phyloP scores from a whole-genome alignment of 208 protist genomes.

The Entamoeba invadens region DNA sequence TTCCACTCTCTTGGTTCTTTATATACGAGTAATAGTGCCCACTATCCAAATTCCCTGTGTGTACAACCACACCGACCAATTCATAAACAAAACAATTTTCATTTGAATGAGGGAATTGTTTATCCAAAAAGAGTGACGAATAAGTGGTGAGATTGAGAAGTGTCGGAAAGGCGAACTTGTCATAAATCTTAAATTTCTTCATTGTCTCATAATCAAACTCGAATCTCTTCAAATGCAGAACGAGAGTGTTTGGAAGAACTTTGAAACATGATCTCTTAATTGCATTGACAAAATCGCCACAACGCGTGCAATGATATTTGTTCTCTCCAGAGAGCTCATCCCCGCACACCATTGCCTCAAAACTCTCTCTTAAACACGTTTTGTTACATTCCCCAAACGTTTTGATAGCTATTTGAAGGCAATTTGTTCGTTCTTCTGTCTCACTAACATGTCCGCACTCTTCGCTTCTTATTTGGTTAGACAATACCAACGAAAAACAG shows the following conservation, averaged over 20 bases:
- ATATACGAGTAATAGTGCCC: no score
- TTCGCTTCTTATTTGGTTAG: not conserved
- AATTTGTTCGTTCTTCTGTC: not conserved
- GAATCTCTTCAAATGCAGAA: not conserved
- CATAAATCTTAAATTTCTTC: no score
- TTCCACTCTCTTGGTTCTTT: no score
- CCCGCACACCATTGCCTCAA: not conserved
- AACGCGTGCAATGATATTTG: not conserved
- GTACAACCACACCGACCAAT: no score
- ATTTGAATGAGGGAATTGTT: no score
- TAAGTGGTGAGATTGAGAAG: no score
- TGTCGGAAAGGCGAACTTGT: no score
- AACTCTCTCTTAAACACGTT: not conserved
- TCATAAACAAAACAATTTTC: no score
- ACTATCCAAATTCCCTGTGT: no score
- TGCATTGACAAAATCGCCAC: not conserved
- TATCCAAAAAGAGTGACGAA: no score
- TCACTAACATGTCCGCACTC: not conserved
- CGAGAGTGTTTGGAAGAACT: not conserved
- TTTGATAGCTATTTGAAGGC: not conserved
- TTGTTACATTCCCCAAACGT: not conserved
- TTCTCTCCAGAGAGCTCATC: not conserved
- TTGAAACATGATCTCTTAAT: not conserved
- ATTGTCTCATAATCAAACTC: not conserved
- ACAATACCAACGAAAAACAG: not conserved